Conservation (phyloP, 176 grass and related monocot genomes). For the Secale cereale region DNA sequence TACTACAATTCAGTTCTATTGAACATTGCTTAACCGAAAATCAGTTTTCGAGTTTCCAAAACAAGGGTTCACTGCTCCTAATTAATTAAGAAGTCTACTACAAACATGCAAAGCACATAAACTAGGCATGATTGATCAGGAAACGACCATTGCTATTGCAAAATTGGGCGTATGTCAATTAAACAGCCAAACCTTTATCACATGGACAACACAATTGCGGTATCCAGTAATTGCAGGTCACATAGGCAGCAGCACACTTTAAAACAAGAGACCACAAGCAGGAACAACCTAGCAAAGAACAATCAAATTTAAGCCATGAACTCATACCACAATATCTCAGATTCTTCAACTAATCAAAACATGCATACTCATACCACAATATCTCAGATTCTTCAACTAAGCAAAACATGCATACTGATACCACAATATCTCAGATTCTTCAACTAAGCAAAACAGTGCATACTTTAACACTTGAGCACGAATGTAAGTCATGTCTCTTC, state of each 20-base stretch:
- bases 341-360: neutral
- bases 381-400: neutral
- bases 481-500: neutral
- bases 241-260: neutral
- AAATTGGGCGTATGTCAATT: neutral
- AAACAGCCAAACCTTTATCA: neutral
- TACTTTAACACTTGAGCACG: neutral
- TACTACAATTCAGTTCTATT: neutral
- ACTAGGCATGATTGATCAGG: neutral
- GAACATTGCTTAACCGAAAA: neutral
- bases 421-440: no score
- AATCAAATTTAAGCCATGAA: neutral
- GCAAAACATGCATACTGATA: neutral
- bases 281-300: neutral
- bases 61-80: neutral
- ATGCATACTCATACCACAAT: neutral
- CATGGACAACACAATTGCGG: neutral
- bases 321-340: constrained; percentile 24
- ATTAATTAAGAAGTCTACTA: no score
- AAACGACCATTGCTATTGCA: neutral
- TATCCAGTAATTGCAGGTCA: neutral
- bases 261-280: neutral
- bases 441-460: neutral
- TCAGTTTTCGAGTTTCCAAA: neutral
- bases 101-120: neutral